Percentiles rank a stretch among this genome's conserved stretches.
Conservation (phyloP, 306 rosid species). For the Lithocarpus polystachyus region DNA sequence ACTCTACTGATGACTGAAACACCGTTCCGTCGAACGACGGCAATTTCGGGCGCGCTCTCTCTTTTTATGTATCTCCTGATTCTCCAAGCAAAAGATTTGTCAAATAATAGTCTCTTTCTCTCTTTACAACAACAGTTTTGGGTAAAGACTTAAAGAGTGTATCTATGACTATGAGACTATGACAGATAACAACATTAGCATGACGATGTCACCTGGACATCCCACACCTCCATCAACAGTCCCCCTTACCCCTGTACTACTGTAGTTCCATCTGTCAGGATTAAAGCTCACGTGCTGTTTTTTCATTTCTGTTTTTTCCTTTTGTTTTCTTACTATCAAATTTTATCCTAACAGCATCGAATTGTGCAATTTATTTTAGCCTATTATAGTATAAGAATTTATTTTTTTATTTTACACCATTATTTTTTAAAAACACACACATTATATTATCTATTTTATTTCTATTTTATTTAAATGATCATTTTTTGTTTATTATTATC, state of each 20-base stretch:
- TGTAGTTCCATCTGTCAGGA: background rate
- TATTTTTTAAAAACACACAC: no score
- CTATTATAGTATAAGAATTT: no score
- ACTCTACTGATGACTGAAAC: slow-evolving; percentile 9
- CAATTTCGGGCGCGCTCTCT: slow-evolving; percentile 21
- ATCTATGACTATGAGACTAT: no score
- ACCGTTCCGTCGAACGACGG: slow-evolving; percentile 33
- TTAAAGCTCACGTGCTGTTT: background rate
- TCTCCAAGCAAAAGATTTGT: slow-evolving; percentile 32
- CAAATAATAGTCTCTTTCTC: background rate
- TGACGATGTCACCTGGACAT: slow-evolving; percentile 28
- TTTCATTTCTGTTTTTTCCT: background rate
- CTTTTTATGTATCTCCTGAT: background rate
- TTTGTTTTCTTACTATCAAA: background rate
- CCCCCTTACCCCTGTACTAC: no score
- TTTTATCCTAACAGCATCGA: background rate
- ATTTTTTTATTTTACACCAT: no score
- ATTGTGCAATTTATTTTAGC: no score
- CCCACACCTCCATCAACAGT: background rate
- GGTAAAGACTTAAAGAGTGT: background rate
- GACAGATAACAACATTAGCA: slow-evolving; percentile 17
- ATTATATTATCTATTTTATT: no score
- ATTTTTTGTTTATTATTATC: no score
- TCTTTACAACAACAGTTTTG: no score
- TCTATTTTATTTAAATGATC: no score